A percentile compares a stretch with the other conserved stretches of the same genome.
phyloP scores from a whole-genome alignment of 805 yeast species.

The Starmerella bombi region DNA sequence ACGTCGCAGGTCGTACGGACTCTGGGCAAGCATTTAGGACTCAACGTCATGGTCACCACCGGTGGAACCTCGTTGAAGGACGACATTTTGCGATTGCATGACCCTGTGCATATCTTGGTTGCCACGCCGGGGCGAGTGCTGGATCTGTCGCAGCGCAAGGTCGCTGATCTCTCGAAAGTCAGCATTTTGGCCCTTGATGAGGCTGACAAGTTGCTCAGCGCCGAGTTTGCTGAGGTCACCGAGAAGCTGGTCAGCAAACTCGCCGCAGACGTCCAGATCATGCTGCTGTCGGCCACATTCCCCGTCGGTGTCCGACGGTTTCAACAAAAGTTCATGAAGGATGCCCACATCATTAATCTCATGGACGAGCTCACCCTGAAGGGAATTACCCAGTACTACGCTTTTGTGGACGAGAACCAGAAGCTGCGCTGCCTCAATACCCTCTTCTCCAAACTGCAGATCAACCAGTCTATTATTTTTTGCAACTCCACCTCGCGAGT shows the following conservation, averaged over 20 bases:
- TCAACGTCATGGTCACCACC: conserved; percentile 93
- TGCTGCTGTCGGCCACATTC: conserved; percentile 90
- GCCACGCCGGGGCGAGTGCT: conserved; percentile 97
- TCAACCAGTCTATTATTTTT: conserved; percentile 92
- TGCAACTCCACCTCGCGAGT: conserved; percentile 96
- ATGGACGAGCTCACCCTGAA: conserved; percentile 95
- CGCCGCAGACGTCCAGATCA: conserved; percentile 69
- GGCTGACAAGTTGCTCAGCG: conserved; percentile 91
- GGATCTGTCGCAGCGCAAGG: conserved; percentile 76
- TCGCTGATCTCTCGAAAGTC: conserved; percentile 80
- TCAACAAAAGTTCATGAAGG: conserved; percentile 77
- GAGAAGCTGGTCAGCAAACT: conserved; percentile 74
- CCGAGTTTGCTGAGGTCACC: conserved; percentile 76
- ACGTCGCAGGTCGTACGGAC: conserved; percentile 96
- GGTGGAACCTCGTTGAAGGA: conserved; percentile 94
- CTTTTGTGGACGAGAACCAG: conserved; percentile 95
- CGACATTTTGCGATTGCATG: conserved; percentile 84
- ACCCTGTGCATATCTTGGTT: conserved; percentile 84
- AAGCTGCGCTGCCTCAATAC: conserved; percentile 93
- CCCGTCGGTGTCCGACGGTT: conserved; percentile 86
- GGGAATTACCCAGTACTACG: conserved; percentile 95
- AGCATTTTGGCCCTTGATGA: conserved; percentile 93
- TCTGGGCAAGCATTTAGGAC: conserved; percentile 81
- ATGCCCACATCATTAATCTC: conserved; percentile 88
- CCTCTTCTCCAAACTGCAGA: conserved; percentile 80